Evolutionary conservation across 768 basidiomycete genomes (phyloP), one percentile per base, ranked within the genome.

Genomic region (Saitozyma podzolica): DNA sequence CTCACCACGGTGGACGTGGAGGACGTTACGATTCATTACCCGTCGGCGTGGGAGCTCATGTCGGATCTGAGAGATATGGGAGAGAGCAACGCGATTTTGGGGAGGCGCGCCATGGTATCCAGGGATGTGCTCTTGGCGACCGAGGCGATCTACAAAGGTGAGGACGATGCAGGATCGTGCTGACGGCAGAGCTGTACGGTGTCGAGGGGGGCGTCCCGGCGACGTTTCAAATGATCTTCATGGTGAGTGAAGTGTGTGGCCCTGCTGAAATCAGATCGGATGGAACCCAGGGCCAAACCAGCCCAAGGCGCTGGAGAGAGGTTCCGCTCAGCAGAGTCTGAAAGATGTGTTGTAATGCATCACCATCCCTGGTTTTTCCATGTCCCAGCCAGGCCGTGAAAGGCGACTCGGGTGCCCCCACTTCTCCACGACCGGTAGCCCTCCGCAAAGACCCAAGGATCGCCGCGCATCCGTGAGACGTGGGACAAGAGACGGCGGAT

Each of bases 31-130:
- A 86, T 97, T 43, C 85, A 85, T 8, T 99, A 97, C 74, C 96
- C 96, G 0, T 89, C 87, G 50, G 94, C 98, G 85, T 97, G 90
- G 88, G 95, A 98, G 74, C 84, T 99, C 13, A 83, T 98, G 79
- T 87, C 92, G 59, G 96, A 99, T 78, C 80, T 99, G n/a, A 84
- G 86, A 56, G 87, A 91, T 75, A 99, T 99, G 96, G 96, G 96
- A 17, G 96, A 99, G 77, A 87, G 86, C 54, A 98, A 96, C 75
- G 92, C 93, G 10, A 85, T 98, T 50, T 81, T 94, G 40, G 91
- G 90, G 71, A 90, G 91, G 63, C 85, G 88, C 40, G 83, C 85
- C 63, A 84, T 83, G 57, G 82, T 91, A 43, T 87, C 87, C 65
- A 85, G 91, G 17, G 94, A 98, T 78, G 95, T 94, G 0, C 79